phyloP scores from a whole-genome alignment of 2,329 filamentous ascomycete species.

The Colletotrichum simmondsii region DNA sequence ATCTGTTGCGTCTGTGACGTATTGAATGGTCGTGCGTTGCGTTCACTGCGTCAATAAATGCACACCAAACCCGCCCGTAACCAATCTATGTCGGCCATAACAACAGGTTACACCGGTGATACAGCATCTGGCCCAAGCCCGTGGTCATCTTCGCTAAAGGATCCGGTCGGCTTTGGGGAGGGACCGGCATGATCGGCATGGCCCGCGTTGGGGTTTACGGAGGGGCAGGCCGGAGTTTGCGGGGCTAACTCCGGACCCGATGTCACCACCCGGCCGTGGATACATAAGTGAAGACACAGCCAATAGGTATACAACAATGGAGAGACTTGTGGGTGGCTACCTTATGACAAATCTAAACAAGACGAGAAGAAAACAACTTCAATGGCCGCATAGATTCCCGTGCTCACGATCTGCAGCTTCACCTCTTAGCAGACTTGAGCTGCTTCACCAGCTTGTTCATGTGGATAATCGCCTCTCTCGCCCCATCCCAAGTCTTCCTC shows the following conservation, averaged over 20 bases:
- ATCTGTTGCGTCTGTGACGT: slow-evolving; percentile 1
- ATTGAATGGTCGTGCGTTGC: not conserved
- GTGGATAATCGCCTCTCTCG: slow-evolving; percentile 46
- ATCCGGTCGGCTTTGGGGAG: not conserved
- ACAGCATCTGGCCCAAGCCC: not conserved
- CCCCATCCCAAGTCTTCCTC: slow-evolving; percentile 51
- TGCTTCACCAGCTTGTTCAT: slow-evolving; percentile 44
- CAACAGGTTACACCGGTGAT: not conserved
- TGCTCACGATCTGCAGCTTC: not conserved
- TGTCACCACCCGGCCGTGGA: not conserved
- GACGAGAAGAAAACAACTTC: not conserved
- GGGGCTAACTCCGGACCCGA: not conserved
- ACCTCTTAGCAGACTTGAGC: slow-evolving; percentile 34
- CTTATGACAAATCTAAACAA: not conserved
- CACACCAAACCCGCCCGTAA: not conserved
- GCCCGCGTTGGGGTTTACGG: not conserved
- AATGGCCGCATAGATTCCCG: not conserved
- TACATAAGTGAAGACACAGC: not conserved
- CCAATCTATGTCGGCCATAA: not conserved
- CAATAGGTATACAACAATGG: not conserved
- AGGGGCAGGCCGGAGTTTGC: slow-evolving; percentile 14
- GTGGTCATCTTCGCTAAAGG: not conserved
- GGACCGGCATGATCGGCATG: not conserved
- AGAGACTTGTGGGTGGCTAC: not conserved
- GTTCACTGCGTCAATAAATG: not conserved